Evolutionary conservation across 2,329 filamentous ascomycete genomes (phyloP), one percentile per base, ranked within the genome.

Genomic region (Xylariales sp.): DNA sequence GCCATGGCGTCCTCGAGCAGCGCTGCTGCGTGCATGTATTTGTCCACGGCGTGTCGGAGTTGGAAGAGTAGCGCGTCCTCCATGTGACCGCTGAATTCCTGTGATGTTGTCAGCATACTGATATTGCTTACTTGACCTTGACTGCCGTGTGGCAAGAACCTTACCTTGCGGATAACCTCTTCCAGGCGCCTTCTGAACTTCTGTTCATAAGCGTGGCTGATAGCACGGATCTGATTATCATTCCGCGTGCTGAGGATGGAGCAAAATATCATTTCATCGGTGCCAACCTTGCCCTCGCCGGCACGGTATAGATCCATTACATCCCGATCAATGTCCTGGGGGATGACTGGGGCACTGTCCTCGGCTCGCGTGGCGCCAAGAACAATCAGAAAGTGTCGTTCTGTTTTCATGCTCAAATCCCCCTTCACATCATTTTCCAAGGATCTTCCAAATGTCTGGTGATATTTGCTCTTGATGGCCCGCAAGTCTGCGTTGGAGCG

Each of bases 51-150:
- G 11, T 83, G 72, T 10, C 76, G 75, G n/a, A 96, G 67, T 60
- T 95, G 88, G 57, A 81, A 81, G 18, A 93, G 65, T 1, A 97
- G 74, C 0, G 88, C 88, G 13, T 87, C 78, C 58, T 90, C 73
- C 89, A 97, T 96, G 57, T 97, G 91, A 1, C 91, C 91, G 0
- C 83, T 86, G 63, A 96, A 96, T 53, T 93, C 81, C 66, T 82
- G 43, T 15, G 10, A 10, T 42, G 30, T 34, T 38, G 35, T 38
- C 20, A 38, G 35, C 15, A 38, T 13, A n/a, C 3, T 14, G 3
- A 7, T 15, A 7, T 8, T 35, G 1, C 4, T 12, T 16, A 4
- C n/a, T 6, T 16, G 13, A 18, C 14, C 15, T 17, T n/a, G n/a
- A n/a, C n/a, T n/a, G 23, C 7, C 28, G 10, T 6, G 6, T 18